Evolutionary conservation across 768 basidiomycete species (phyloP), one percentile per base, ranked within the genome.

Genomic region (Amyloporia xantha): DNA sequence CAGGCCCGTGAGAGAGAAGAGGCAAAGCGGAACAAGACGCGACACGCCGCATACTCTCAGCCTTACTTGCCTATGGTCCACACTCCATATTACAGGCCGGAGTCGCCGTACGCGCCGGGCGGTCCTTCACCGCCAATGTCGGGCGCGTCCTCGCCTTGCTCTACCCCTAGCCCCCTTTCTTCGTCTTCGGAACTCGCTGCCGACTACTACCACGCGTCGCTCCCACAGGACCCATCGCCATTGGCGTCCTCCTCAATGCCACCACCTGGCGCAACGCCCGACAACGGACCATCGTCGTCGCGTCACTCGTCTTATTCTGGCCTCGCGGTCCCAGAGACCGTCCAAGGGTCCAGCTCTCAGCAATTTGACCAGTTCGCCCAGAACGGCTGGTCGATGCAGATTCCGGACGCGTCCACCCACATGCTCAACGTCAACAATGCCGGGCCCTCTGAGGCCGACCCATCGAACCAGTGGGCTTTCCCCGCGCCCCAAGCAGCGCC

Each of bases 1-100:
- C 49, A 50, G 50, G 48, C 46, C 49, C 20, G 38, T 23, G 49
- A 20, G n/a, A 36, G 48, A 19, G 52, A 51, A 28, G 45, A 41
- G 12, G 26, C 37, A 2, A 54, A 50, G 48, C 24, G 25, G 9
- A 52, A 50, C 43, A 49, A 49, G 28, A 11, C 42, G 24, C 49
- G 35, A 1, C 26, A 38, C 19, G 17, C 30, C 2, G 39, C 49
- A 2, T 50, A 50, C 35, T 7, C 35, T 3, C 41, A 33, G 27
- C 47, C 6, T 9, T 7, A 47, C 21, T 19, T 4, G 12, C 25
- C 43, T 25, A 15, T 19, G 20, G 17, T 38, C n/a, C 48, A 49
- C 26, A 38, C 21, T 3, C 43, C 49, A 3, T 50, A 44, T 33
- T 43, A 43, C 27, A 26, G 13, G 4, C 13, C 35, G 11, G 21